Conservation (phyloP, 306 rosid genomes). For the Ammopiptanthus mongolicus region DNA sequence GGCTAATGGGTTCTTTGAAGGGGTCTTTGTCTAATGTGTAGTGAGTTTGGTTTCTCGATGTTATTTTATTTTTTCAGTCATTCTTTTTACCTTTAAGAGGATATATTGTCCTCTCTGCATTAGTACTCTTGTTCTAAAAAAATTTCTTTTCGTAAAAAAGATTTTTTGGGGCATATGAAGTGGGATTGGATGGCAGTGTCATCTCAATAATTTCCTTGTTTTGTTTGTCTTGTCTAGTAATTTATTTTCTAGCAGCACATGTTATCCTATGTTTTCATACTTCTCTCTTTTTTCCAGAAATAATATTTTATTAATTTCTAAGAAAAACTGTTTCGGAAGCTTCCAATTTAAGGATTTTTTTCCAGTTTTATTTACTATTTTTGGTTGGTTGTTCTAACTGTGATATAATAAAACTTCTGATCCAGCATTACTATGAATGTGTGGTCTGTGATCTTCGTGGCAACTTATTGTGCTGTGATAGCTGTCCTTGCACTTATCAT, state of each 20-base stretch:
- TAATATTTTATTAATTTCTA: background rate
- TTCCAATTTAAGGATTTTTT: background rate
- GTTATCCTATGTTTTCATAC: background rate
- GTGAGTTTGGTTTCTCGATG: too few species aligned
- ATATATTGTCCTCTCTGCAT: too few species aligned
- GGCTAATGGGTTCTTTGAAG: too few species aligned
- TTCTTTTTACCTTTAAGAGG: too few species aligned
- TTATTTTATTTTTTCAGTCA: too few species aligned
- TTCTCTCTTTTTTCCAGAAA: background rate
- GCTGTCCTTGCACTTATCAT: conserved; percentile 96
- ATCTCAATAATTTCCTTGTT: too few species aligned
- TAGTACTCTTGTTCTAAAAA: too few species aligned
- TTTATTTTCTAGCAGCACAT: conserved; percentile 8
- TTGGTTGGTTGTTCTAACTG: conserved; percentile 25
- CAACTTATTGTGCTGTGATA: conserved; percentile 94
- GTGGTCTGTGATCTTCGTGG: conserved; percentile 97
- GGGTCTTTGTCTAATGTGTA: too few species aligned
- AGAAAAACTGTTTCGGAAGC: background rate
- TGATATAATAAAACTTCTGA: conserved; percentile 11
- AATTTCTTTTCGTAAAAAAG: too few species aligned
- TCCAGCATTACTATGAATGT: conserved; percentile 90
- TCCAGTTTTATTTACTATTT: background rate
- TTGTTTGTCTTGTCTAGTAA: background rate
- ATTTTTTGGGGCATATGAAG: too few species aligned
- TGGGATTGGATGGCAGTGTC: too few species aligned